These are phyloP conservation scores for Phyllosticta paracitricarpa DNA, from an alignment of 2,329 filamentous ascomycete genomes.

Conservation along the genomic window DNA sequence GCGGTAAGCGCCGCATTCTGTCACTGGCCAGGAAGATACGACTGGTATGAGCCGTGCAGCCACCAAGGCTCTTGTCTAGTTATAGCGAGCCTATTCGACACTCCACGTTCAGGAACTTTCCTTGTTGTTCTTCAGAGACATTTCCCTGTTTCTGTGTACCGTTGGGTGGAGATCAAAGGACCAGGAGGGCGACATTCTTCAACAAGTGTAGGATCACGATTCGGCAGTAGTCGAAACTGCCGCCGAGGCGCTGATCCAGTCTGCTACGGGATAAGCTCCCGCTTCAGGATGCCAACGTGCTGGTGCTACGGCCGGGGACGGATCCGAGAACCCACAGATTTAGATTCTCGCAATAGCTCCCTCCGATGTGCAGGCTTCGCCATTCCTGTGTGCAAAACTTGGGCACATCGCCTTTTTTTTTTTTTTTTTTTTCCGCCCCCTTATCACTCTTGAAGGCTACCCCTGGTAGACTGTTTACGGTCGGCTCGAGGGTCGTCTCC, in stretches of 20 bases:
- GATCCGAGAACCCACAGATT: background rate
- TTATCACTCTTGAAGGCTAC: background rate
- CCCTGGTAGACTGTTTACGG: background rate
- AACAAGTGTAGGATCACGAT: background rate
- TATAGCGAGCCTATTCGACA: too few species aligned
- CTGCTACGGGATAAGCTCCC: background rate
- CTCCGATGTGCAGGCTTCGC: background rate
- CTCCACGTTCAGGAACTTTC: too few species aligned
- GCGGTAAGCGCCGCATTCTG: too few species aligned
- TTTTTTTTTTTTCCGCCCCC: background rate
- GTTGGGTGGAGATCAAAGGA: background rate
- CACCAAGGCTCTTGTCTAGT: too few species aligned
- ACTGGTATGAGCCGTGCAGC: too few species aligned
- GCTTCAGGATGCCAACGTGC: background rate
- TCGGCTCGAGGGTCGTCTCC: background rate
- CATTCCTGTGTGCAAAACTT: background rate
- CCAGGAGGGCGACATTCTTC: background rate
- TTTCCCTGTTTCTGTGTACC: background rate
- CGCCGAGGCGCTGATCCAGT: background rate
- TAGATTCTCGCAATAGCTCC: background rate
- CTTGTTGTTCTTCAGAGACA: too few species aligned
- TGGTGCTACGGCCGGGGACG: background rate
- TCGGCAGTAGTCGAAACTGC: background rate
- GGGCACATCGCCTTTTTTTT: background rate
- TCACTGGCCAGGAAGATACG: too few species aligned